Evolutionary conservation across 192 early-diverging fungal species (phyloP).

Genomic region (Backusella parvicylindrica): DNA sequence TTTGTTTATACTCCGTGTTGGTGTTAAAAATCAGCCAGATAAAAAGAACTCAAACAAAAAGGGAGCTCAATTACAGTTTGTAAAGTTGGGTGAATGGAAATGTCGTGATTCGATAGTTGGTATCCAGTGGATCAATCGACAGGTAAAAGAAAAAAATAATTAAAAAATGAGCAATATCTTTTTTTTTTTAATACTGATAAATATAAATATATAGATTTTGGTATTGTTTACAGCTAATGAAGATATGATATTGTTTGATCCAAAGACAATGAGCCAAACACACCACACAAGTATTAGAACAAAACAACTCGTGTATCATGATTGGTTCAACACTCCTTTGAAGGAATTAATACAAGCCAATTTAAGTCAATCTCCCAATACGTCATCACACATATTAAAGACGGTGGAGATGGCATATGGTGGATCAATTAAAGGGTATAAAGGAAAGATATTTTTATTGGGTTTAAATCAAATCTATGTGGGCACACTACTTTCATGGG

Average conservation of each 20-base stretch:
- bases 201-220: conserved; percentile 38
- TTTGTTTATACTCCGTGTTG: conserved; percentile 46
- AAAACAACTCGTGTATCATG: conserved; percentile 55
- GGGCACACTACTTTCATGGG: conserved; percentile 55
- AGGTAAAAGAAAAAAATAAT: conserved; percentile 30
- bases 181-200: not conserved
- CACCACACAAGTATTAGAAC: conserved; percentile 42
- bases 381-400: not conserved
- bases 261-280: conserved; percentile 46
- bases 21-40: conserved; percentile 15
- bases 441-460: conserved; percentile 56
- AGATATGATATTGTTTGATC: conserved; percentile 57
- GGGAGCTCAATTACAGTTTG: conserved; percentile 39
- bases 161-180: no score
- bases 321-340: conserved; percentile 41
- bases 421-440: conserved; percentile 50
- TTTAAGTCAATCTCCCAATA: not conserved
- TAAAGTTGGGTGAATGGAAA: conserved; percentile 50
- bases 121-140: conserved; percentile 56
- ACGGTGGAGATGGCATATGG: conserved; percentile 49
- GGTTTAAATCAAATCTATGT: conserved; percentile 51
- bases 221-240: conserved; percentile 55
- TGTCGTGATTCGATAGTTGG: conserved; percentile 52
- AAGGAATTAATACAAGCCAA: conserved; percentile 34
- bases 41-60: conserved; percentile 12